phyloP scores from a whole-genome alignment of 176 grass and related monocot species.

The Zea luxurians region DNA sequence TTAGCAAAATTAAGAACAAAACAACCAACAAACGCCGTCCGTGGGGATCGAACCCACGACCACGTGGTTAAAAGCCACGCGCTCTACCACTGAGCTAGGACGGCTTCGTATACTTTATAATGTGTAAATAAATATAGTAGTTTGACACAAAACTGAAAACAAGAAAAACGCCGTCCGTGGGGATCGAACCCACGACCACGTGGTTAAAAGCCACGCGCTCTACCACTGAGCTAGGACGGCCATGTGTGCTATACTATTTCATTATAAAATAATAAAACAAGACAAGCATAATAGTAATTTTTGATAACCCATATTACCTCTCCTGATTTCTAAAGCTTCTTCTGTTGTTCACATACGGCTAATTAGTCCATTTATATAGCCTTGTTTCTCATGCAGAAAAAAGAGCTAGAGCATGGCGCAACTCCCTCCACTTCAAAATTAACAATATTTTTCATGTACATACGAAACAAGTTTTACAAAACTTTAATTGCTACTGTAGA shows the following conservation, averaged over 20 bases:
- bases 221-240: constrained; percentile 60
- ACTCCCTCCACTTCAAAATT: not conserved
- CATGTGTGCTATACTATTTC: fast-evolving
- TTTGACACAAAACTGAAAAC: no score
- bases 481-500: not conserved
- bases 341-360: no score
- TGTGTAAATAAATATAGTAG: no score
- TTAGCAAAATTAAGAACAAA: no score
- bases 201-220: constrained; percentile 63
- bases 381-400: no score
- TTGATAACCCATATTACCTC: no score
- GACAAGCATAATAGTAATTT: no score
- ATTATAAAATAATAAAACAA: no score
- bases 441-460: not conserved
- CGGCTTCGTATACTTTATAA: not conserved
- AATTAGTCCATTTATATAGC: no score
- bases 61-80: constrained; percentile 61
- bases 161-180: constrained; percentile 36
- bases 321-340: no score
- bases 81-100: constrained; percentile 63
- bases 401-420: no score
- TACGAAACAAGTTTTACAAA: not conserved
- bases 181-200: constrained; percentile 59
- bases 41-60: constrained; percentile 57
- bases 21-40: constrained; percentile 41